A percentile compares a stretch with the other conserved stretches of the same genome.
Evolutionary conservation across 257 asterid species (phyloP).

Genomic region (Rauvolfia tetraphylla): DNA sequence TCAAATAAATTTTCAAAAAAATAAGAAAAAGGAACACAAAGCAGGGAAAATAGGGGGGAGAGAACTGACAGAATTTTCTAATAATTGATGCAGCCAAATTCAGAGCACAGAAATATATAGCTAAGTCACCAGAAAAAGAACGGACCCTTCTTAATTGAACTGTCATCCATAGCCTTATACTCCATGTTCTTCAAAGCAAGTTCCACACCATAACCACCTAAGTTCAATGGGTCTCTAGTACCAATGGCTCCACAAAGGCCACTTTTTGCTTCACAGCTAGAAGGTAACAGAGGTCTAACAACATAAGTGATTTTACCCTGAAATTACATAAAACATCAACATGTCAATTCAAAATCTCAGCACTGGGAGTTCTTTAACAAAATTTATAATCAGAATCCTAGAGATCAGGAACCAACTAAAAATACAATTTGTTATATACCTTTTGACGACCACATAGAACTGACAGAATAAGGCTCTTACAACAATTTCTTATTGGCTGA

Average conservation of each 20-base stretch:
- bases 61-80: neutral
- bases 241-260: constrained; percentile 81
- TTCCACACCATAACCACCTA: constrained; percentile 99
- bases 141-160: constrained; percentile 70
- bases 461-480: neutral
- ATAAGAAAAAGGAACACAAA: neutral
- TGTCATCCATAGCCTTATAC: constrained; percentile 98
- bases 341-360: neutral
- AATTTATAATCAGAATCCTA: neutral
- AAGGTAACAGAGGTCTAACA: constrained; percentile 82
- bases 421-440: neutral
- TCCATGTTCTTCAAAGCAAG: constrained; percentile 99
- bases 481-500: neutral
- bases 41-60: neutral
- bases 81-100: neutral
- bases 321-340: constrained; percentile 15
- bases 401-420: neutral
- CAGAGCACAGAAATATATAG: constrained; percentile 6
- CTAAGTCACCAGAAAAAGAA: constrained; percentile 15
- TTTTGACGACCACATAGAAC: neutral
- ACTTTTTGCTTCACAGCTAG: constrained; percentile 79
- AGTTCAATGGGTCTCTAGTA: constrained; percentile 67
- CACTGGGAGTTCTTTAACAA: neutral
- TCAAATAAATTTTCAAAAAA: neutral
- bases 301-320: constrained; percentile 82